Evolutionary conservation across 495 filamentous ascomycete genomes (phyloP).

Genomic region (Daldinia loculata): DNA sequence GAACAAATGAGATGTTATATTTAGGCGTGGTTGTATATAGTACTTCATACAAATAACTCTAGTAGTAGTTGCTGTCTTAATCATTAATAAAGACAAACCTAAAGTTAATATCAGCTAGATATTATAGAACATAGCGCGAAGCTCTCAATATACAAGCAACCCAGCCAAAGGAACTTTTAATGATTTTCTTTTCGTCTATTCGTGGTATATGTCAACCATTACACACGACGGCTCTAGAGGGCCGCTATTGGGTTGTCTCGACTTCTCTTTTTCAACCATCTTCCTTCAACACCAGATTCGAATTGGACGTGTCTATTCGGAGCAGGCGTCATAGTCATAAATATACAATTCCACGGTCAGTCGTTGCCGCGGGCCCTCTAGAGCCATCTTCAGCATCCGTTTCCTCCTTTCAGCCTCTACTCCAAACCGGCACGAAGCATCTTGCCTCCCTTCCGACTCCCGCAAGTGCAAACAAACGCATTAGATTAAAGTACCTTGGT

Average conservation of each 20-base stretch:
- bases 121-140: neutral
- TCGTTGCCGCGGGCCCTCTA: slow-evolving; percentile 36
- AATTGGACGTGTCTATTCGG: slow-evolving; percentile 44
- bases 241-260: slow-evolving; percentile 19
- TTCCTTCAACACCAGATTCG: slow-evolving; percentile 30
- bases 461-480: slow-evolving; percentile 45
- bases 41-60: slow-evolving; percentile 1
- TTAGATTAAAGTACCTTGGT: slow-evolving; percentile 52
- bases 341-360: slow-evolving; percentile 45
- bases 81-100: neutral
- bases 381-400: slow-evolving; percentile 39
- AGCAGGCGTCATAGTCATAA: slow-evolving; percentile 45
- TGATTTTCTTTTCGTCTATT: slow-evolving; percentile 48
- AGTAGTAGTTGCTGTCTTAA: neutral
- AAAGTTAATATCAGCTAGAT: neutral
- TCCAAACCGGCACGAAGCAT: slow-evolving; percentile 30
- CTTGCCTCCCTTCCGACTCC: slow-evolving; percentile 15
- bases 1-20: slow-evolving; percentile 4
- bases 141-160: neutral
- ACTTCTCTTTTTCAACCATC: slow-evolving; percentile 19
- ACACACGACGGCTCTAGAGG: slow-evolving; percentile 42
- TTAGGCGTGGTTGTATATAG: neutral
- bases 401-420: slow-evolving; percentile 39
- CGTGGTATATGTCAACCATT: slow-evolving; percentile 48
- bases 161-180: slow-evolving; percentile 25